Evolutionary conservation across 2,329 filamentous ascomycete species (phyloP).

Genomic region (Pseudogymnoascus sp.): DNA sequence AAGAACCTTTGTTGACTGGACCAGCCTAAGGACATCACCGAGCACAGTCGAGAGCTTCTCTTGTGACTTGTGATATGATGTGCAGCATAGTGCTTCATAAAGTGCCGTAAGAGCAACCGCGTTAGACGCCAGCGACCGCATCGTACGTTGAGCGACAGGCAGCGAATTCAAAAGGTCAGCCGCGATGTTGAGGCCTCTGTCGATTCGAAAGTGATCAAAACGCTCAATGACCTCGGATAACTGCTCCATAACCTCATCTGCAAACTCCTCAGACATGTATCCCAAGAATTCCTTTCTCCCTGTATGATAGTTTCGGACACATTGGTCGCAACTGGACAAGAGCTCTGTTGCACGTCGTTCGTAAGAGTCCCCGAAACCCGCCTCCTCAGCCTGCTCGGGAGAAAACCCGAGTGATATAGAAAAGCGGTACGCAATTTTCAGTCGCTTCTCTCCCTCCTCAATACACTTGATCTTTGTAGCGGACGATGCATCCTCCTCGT

Average conservation of each 20-base stretch:
- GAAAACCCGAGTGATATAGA: conserved; percentile 61
- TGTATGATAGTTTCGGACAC: conserved; percentile 66
- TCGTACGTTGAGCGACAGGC: conserved; percentile 22
- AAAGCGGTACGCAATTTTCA: conserved; percentile 56
- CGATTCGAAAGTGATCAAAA: conserved; percentile 54
- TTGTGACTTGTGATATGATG: conserved; percentile 57
- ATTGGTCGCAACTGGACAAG: conserved; percentile 58
- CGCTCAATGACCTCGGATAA: conserved; percentile 50
- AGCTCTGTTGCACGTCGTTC: conserved; percentile 46
- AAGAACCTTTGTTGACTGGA: conserved; percentile 70
- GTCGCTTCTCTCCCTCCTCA: conserved; percentile 44
- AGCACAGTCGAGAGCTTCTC: conserved; percentile 40
- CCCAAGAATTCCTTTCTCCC: conserved; percentile 54
- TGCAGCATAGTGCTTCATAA: conserved; percentile 81
- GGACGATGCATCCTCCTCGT: conserved; percentile 39
- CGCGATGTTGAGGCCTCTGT: conserved; percentile 48
- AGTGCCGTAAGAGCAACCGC: conserved; percentile 64
- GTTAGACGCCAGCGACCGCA: conserved; percentile 31
- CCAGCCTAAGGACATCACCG: conserved; percentile 71
- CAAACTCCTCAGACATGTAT: conserved; percentile 44
- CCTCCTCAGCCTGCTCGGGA: conserved; percentile 42
- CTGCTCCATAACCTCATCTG: conserved; percentile 42
- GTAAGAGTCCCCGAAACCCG: conserved; percentile 50
- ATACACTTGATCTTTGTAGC: conserved; percentile 47
- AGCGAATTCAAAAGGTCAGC: conserved; percentile 41